A percentile compares a stretch with the other conserved stretches of the same genome.
Evolutionary conservation across 768 basidiomycete genomes (phyloP).

Genomic region (Suillus alpinus): DNA sequence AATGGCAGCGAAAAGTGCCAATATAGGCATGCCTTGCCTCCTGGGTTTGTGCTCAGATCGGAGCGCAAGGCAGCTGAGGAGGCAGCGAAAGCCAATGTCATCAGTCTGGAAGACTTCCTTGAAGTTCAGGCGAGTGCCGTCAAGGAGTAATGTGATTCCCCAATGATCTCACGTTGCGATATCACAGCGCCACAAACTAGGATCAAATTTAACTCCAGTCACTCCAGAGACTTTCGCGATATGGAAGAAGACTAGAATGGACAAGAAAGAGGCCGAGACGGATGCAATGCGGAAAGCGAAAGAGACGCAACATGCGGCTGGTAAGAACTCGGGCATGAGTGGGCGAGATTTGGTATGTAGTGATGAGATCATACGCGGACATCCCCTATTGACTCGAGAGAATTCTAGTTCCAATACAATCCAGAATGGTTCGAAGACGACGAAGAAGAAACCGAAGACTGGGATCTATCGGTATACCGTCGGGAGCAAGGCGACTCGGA

Average conservation of each 20-base stretch:
- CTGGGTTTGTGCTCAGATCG: slow-evolving; percentile 93
- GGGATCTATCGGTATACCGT: slow-evolving; percentile 58
- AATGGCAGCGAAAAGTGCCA: slow-evolving; percentile 79
- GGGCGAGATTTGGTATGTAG: slow-evolving; percentile 85
- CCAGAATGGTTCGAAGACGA: slow-evolving; percentile 91
- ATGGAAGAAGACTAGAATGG: slow-evolving; percentile 94
- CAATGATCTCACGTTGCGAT: slow-evolving; percentile 5
- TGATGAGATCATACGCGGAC: background rate
- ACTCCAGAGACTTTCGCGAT: slow-evolving; percentile 86
- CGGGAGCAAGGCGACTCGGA: slow-evolving; percentile 35
- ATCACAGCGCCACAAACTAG: slow-evolving; percentile 87
- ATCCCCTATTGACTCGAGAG: slow-evolving; percentile 7
- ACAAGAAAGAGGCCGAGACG: slow-evolving; percentile 90
- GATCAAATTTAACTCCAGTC: slow-evolving; percentile 86
- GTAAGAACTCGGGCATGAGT: slow-evolving; percentile 91
- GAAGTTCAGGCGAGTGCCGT: slow-evolving; percentile 82
- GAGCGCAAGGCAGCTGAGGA: slow-evolving; percentile 91
- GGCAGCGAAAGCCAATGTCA: slow-evolving; percentile 82
- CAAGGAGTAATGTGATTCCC: background rate
- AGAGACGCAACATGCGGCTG: slow-evolving; percentile 75
- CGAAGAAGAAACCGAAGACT: slow-evolving; percentile 47
- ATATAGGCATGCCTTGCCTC: slow-evolving; percentile 93
- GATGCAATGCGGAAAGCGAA: slow-evolving; percentile 83
- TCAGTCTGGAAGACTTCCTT: slow-evolving; percentile 94
- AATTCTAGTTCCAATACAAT: slow-evolving; percentile 85